Evolutionary conservation across 306 rosid species (phyloP), one percentile per base, ranked within the genome.

Genomic region (Carpinus viminea): DNA sequence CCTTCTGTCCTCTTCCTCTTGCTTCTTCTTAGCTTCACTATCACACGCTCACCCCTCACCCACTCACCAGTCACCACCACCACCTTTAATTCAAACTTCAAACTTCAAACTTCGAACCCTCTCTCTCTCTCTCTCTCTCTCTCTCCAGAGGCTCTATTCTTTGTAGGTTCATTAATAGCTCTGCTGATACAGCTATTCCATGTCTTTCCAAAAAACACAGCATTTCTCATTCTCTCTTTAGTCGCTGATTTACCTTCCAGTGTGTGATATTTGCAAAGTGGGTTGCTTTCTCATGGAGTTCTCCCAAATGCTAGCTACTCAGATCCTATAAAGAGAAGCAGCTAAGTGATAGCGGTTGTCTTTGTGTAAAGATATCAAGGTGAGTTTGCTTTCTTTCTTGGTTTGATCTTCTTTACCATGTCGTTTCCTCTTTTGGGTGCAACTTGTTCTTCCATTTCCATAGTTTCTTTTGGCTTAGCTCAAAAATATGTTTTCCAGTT

Each of bases 61-160:
- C 26, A 24, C 26, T 24, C 26, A 24, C 26, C 26, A 24, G 26
- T 24, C 26, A 24, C 26, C 26, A 24, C 26, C 45, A 8, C 24
- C 45, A 84, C 89, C 96, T 93, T 93, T 89, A 91, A 88, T 93
- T 93, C 90, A 89, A 93, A 91, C 85, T 87, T 82, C 71, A 76
- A 83, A 78, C n/a, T 93, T 93, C 90, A 89, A 93, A 91, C 85
- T 86, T 82, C 71, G 74, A 82, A 78, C n/a, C 71, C 20, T n/a
- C 18, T 62, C 41, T 56, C 54, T 65, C 54, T 57, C 15, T 68
- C 78, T 76, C 81, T 60, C 60, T 62, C 80, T 80, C 56, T 21
- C 70, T 28, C 34, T 45, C 2, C 3, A 31, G 34, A 31, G 16
- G 12, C 21, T 56, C 79, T 20, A 76, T 85, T 73, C 75, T 77